These are phyloP conservation scores for Pleurotus pulmonarius DNA, from an alignment of 768 basidiomycete species.

Conservation along the genomic window DNA sequence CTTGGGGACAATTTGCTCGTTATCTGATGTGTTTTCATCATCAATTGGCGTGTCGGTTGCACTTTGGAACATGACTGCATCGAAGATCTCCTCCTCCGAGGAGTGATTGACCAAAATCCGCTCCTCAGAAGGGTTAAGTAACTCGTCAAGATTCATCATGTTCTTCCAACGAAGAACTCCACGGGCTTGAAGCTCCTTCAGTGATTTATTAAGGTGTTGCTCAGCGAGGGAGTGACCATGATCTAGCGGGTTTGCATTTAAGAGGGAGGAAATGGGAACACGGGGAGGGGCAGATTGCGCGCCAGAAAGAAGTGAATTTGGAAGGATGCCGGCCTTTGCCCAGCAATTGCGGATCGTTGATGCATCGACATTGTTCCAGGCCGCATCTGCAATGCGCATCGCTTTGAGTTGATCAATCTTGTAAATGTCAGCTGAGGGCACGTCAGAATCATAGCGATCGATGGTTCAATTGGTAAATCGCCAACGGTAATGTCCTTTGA, in stretches of 20 bases:
- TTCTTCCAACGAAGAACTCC: slow-evolving; percentile 20
- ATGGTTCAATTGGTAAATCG: slow-evolving; percentile 24
- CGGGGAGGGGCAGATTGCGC: slow-evolving; percentile 10
- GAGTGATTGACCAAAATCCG: background rate
- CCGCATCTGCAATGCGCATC: slow-evolving; percentile 28
- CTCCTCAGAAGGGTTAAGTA: slow-evolving; percentile 22
- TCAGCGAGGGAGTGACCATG: slow-evolving; percentile 14
- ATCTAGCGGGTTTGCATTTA: slow-evolving; percentile 11
- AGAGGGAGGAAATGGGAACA: slow-evolving; percentile 20
- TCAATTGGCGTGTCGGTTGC: background rate
- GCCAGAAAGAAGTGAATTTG: slow-evolving; percentile 8
- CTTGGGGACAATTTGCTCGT: background rate
- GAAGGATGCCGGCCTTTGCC: slow-evolving; percentile 30
- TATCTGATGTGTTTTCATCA: background rate
- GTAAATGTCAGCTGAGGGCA: slow-evolving; percentile 29
- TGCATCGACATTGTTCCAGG: slow-evolving; percentile 28
- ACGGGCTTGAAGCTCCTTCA: slow-evolving; percentile 17
- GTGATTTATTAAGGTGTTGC: slow-evolving; percentile 14
- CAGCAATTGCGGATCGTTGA: slow-evolving; percentile 36
- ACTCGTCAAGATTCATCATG: slow-evolving; percentile 20
- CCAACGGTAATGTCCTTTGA: slow-evolving; percentile 30
- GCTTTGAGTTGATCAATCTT: slow-evolving; percentile 33
- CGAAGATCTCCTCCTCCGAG: background rate
- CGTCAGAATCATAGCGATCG: slow-evolving; percentile 23
- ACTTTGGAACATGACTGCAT: background rate